Percentiles rank a stretch among this genome's conserved stretches.
phyloP scores from a whole-genome alignment of 2,329 filamentous ascomycete species.

The Penicillium rolfsii region DNA sequence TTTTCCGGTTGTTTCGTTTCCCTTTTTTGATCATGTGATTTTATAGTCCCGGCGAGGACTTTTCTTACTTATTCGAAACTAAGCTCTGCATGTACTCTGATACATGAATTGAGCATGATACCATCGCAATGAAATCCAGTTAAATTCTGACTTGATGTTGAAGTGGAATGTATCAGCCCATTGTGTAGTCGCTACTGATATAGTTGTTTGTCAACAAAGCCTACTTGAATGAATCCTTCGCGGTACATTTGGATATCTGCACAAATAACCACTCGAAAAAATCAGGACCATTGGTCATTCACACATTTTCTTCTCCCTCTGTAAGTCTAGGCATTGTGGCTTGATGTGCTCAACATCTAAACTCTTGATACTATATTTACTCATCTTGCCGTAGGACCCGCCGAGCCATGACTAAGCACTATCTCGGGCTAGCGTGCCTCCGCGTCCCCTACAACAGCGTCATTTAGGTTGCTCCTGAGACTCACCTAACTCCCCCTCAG shows the following conservation, averaged over 20 bases:
- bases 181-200: background rate
- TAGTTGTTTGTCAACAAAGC: background rate
- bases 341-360: background rate
- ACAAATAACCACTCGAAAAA: background rate
- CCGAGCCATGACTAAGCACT: conserved; percentile 25
- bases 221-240: background rate
- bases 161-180: background rate
- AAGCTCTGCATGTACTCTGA: conserved; percentile 11
- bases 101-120: conserved; percentile 10
- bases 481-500: conserved; percentile 23
- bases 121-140: background rate
- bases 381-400: background rate
- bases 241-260: background rate
- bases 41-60: conserved; percentile 13
- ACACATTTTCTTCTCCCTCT: background rate
- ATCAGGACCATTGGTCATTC: background rate
- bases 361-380: background rate
- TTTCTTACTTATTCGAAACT: conserved; percentile 14
- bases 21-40: background rate
- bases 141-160: background rate
- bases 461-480: conserved; percentile 37
- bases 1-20: conserved; percentile 1
- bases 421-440: conserved; percentile 31
- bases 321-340: background rate
- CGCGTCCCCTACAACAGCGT: conserved; percentile 37